Percentiles rank a stretch among this genome's conserved stretches.
Conservation (phyloP, 2,329 filamentous ascomycete species). For the Zasmidium angulare region DNA sequence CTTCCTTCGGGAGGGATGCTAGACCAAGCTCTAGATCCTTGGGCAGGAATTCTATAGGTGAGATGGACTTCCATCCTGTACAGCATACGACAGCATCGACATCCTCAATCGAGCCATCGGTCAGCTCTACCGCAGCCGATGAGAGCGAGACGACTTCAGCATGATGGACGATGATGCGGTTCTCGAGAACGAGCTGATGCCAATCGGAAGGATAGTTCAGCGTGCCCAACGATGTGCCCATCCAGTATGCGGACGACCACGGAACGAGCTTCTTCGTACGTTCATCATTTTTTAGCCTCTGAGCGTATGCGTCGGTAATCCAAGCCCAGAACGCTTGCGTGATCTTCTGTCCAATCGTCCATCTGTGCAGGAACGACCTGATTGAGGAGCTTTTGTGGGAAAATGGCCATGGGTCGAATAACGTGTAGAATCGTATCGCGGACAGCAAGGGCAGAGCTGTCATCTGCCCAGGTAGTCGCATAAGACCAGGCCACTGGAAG, state of each 20-base stretch:
- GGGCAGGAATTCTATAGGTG: background rate
- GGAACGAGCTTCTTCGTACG: constrained; percentile 1
- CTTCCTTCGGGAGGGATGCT: background rate
- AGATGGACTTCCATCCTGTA: background rate
- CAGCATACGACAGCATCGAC: background rate
- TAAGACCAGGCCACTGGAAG: constrained; percentile 59
- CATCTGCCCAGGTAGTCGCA: constrained; percentile 65
- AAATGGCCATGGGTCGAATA: constrained; percentile 70
- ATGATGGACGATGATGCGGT: constrained; percentile 4
- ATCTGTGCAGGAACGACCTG: constrained; percentile 55
- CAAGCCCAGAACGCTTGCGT: constrained; percentile 55
- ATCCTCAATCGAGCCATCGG: background rate
- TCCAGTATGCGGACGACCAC: constrained; percentile 9
- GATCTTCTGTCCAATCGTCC: constrained; percentile 54
- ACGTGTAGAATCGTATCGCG: constrained; percentile 65
- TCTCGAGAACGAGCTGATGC: constrained; percentile 1
- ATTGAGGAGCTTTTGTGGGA: constrained; percentile 54
- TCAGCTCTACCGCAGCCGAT: background rate
- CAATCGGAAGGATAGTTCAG: constrained; percentile 24
- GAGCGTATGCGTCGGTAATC: background rate
- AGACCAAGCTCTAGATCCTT: background rate
- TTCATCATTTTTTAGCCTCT: background rate
- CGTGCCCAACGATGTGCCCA: constrained; percentile 5
- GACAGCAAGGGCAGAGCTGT: constrained; percentile 60
- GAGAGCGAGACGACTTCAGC: constrained; percentile 6